phyloP scores from a whole-genome alignment of 192 early-diverging fungal species.

The Anaeromyces robustus region DNA sequence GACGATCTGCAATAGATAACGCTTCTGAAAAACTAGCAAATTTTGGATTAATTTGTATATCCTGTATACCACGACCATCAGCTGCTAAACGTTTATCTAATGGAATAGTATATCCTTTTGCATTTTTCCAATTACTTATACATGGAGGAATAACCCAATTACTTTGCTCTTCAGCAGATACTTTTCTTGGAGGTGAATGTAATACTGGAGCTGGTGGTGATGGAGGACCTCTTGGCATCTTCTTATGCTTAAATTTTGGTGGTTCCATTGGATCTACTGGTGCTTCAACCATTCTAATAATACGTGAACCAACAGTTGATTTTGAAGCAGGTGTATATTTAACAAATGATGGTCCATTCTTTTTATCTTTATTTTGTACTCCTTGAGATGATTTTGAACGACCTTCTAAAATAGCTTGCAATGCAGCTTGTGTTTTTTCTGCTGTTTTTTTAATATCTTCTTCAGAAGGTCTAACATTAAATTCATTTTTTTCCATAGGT shows the following conservation, averaged over 20 bases:
- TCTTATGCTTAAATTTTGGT: slow-evolving; percentile 79
- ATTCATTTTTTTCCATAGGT: slow-evolving; percentile 44
- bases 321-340: slow-evolving; percentile 75
- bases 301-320: slow-evolving; percentile 66
- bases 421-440: slow-evolving; percentile 73
- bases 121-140: slow-evolving; percentile 99
- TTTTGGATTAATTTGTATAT: slow-evolving; percentile 35
- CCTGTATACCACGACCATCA: slow-evolving; percentile 89
- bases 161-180: slow-evolving; percentile 87
- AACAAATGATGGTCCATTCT: slow-evolving; percentile 62
- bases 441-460: slow-evolving; percentile 64
- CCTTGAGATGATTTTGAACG: slow-evolving; percentile 41
- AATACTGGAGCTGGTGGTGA: slow-evolving; percentile 94
- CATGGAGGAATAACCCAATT: slow-evolving; percentile 98
- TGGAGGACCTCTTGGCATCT: slow-evolving; percentile 66
- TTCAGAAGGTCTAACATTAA: slow-evolving; percentile 59
- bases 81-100: slow-evolving; percentile 95
- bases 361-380: slow-evolving; percentile 25
- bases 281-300: slow-evolving; percentile 77
- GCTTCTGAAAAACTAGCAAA: slow-evolving; percentile 95
- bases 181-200: slow-evolving; percentile 93
- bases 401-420: slow-evolving; percentile 78
- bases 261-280: slow-evolving; percentile 96
- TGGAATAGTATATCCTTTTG: slow-evolving; percentile 97
- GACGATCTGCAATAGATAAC: slow-evolving; percentile 76